These are phyloP conservation scores for Williopsis jadinii DNA, from an alignment of 1,139 yeast species.

Conservation along the genomic window DNA sequence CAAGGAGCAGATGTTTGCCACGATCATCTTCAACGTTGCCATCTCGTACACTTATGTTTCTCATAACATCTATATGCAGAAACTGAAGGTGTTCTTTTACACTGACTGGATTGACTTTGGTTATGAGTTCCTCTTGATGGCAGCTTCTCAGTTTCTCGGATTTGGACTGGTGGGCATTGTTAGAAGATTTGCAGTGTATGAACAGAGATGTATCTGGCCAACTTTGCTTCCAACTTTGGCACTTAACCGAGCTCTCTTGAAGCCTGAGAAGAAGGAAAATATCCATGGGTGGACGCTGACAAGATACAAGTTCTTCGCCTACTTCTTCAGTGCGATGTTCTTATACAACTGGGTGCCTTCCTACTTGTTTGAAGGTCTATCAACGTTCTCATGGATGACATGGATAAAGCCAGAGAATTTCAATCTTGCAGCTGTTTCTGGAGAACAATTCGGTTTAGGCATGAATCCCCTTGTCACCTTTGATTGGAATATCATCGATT, in stretches of 20 bases:
- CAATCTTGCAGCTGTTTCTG: slow-evolving; percentile 47
- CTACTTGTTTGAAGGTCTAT: slow-evolving; percentile 41
- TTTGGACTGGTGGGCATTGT: slow-evolving; percentile 57
- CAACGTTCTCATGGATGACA: slow-evolving; percentile 54
- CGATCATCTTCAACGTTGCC: slow-evolving; percentile 20
- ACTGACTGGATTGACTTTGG: slow-evolving; percentile 38
- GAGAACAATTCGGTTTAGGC: slow-evolving; percentile 45
- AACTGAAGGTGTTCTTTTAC: slow-evolving; percentile 20
- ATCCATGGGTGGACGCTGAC: slow-evolving; percentile 47
- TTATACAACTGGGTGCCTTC: slow-evolving; percentile 52
- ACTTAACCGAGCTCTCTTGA: slow-evolving; percentile 43
- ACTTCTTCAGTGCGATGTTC: slow-evolving; percentile 33
- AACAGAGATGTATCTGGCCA: slow-evolving; percentile 51
- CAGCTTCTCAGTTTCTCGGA: slow-evolving; percentile 53
- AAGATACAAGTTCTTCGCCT: slow-evolving; percentile 38
- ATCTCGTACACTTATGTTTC: slow-evolving; percentile 44
- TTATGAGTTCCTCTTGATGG: slow-evolving; percentile 37
- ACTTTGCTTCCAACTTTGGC: slow-evolving; percentile 47
- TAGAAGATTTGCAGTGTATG: slow-evolving; percentile 50
- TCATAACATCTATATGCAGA: slow-evolving; percentile 48
- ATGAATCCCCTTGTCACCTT: slow-evolving; percentile 46
- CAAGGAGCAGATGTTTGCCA: slow-evolving; percentile 63
- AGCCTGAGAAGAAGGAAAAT: slow-evolving; percentile 32
- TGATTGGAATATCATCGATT: slow-evolving; percentile 44
- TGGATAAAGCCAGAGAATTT: slow-evolving; percentile 57